Evolutionary conservation across 208 protist genomes (phyloP), one percentile per base, ranked within the genome.

Genomic region (Phytomonas francai): DNA sequence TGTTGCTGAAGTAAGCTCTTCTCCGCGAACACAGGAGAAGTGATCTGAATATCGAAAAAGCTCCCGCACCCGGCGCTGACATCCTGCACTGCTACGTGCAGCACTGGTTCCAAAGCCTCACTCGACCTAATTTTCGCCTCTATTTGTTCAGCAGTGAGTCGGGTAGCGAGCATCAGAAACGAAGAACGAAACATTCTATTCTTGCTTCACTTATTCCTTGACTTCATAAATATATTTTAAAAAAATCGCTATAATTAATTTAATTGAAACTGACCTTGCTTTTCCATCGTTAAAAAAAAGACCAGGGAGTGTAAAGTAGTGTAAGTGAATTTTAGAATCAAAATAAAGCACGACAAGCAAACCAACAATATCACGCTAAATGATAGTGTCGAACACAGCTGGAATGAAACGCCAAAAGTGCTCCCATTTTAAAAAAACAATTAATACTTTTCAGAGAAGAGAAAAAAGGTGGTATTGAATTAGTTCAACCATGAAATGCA

Each of bases 1-100:
- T 96, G 90, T 65, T 96, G 90, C 57, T 93, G 80, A 59, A 96
- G 84, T 30, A 96, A 73, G 12, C 84, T 63, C 67, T 89, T 90
- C 16, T 79, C 87, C n/a, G 68, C 62, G 42, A 95, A 95, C 0
- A 77, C 86, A 0, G 83, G 76, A 3, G 90, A 95, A 14, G 72
- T 74, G 11, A 95, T 79, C 36, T 77, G 77, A 57, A 95, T 91
- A 54, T 93, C 85, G 63, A 91, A 95, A 69, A 93, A 93, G 71
- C 78, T 88, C 3, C 90, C 90, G 69, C 90, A 95, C 25, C 90
- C 90, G 0, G 74, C 79, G 70, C 87, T 93, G 42, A 74, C 77
- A 68, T 95, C 90, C 9, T 83, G 74, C 29, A 95, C 90, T 31
- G 72, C 68, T 11, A 93, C 71, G 16, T 71, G 76, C 30, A 76